phyloP scores from a whole-genome alignment of 192 early-diverging fungal genomes.

The Chytriomyces sp. region DNA sequence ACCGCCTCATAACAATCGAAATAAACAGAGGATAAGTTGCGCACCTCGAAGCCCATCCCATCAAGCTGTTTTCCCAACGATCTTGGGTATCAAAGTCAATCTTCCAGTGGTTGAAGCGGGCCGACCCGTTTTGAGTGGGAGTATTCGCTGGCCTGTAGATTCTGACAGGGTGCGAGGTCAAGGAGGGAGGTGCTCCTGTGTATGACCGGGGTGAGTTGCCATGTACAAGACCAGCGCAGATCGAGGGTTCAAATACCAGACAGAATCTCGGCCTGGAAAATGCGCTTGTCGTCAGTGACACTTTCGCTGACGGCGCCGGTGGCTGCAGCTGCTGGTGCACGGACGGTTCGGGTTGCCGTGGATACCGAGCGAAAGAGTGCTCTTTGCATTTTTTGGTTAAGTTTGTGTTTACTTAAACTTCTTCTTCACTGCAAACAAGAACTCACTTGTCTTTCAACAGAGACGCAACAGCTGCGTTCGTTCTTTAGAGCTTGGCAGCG shows the following conservation, averaged over 20 bases:
- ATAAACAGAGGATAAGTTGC: neutral
- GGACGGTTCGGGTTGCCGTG: neutral
- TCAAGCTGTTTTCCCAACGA: constrained; percentile 91
- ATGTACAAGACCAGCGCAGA: too few relatives aligned
- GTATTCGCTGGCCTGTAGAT: constrained; percentile 84
- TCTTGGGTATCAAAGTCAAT: constrained; percentile 89
- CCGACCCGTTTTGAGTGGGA: constrained; percentile 83
- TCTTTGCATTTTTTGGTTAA: neutral
- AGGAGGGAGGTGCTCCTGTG: constrained; percentile 17
- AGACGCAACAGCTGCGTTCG: too few relatives aligned
- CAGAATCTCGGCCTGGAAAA: constrained; percentile 32
- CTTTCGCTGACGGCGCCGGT: neutral
- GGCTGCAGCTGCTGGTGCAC: neutral
- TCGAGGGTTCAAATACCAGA: constrained; percentile 6
- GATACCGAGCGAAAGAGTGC: neutral
- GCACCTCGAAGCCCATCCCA: constrained; percentile 90
- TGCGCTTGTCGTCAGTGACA: neutral
- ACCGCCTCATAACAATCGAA: neutral
- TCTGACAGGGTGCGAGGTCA: constrained; percentile 58
- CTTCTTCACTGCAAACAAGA: too few relatives aligned
- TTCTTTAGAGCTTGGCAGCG: too few relatives aligned
- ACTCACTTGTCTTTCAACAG: too few relatives aligned
- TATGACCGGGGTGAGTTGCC: neutral
- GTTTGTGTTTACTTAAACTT: too few relatives aligned
- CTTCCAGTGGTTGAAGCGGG: constrained; percentile 80